phyloP scores from a whole-genome alignment of 176 grass and related monocot genomes.

The Cenchrus fungigraminus region DNA sequence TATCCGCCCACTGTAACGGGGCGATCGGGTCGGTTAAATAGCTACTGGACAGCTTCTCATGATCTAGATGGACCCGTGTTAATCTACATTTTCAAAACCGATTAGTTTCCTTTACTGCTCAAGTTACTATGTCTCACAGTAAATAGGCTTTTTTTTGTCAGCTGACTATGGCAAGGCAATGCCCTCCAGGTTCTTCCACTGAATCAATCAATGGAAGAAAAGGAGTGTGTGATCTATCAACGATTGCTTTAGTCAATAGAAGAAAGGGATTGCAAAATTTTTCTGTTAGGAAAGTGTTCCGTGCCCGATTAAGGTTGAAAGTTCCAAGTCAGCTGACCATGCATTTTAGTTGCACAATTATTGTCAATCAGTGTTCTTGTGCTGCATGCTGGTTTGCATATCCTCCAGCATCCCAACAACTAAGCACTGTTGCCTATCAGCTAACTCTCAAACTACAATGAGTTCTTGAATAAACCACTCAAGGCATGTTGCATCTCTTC shows the following conservation, averaged over 20 bases:
- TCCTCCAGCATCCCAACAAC: neutral
- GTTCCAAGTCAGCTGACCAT: neutral
- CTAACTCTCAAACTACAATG: neutral
- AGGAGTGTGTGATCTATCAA: neutral
- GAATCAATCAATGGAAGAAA: slow-evolving; percentile 4
- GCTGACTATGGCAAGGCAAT: neutral
- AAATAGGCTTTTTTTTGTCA: neutral
- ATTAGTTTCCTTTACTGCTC: neutral
- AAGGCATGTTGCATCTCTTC: neutral
- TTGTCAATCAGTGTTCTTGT: neutral
- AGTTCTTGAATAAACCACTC: neutral
- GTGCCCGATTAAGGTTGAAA: neutral
- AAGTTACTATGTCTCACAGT: neutral
- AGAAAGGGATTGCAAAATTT: neutral
- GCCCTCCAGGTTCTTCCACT: neutral
- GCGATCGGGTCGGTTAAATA: neutral
- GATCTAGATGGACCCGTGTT: neutral
- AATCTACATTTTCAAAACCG: neutral
- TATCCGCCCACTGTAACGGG: neutral
- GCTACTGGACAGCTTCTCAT: neutral
- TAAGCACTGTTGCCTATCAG: neutral
- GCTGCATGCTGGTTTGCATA: neutral
- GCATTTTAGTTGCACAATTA: neutral
- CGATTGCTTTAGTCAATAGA: neutral
- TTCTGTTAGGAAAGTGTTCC: too few relatives aligned